Conservation (phyloP, 306 rosid genomes). For the Quercus mongolica region DNA sequence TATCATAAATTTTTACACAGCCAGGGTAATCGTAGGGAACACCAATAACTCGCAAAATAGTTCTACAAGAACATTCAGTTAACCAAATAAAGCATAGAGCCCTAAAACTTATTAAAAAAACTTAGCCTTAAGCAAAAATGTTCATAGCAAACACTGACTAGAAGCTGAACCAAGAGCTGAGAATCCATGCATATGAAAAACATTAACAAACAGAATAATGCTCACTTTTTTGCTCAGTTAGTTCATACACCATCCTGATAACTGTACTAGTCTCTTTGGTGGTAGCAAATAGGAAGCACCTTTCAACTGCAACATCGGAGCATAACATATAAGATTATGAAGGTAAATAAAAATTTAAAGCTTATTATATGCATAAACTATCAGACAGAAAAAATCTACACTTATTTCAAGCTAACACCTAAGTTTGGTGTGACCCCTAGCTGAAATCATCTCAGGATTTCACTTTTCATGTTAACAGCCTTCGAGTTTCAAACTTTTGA, state of each 20-base stretch:
- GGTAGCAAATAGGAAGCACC: conserved; percentile 9
- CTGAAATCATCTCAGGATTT: not conserved
- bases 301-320: conserved; percentile 20
- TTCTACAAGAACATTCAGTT: no score
- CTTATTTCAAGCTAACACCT: not conserved
- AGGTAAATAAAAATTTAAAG: not conserved
- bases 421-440: not conserved
- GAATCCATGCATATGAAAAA: not conserved
- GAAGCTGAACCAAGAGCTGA: not conserved
- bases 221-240: conserved; percentile 80
- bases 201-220: not conserved
- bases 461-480: not conserved
- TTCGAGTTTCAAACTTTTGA: not conserved
- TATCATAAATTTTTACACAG: no score
- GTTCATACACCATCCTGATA: conserved; percentile 59
- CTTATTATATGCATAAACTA: not conserved
- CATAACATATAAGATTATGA: not conserved
- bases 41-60: no score
- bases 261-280: conserved; percentile 13
- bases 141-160: not conserved
- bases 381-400: not conserved
- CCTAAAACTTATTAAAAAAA: not conserved
- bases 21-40: no score
- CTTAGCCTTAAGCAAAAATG: not conserved
- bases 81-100: no score